Base-by-base conservation (phyloP, 169 alveolate genomes). In the Plasmodium gaboni region DNA sequence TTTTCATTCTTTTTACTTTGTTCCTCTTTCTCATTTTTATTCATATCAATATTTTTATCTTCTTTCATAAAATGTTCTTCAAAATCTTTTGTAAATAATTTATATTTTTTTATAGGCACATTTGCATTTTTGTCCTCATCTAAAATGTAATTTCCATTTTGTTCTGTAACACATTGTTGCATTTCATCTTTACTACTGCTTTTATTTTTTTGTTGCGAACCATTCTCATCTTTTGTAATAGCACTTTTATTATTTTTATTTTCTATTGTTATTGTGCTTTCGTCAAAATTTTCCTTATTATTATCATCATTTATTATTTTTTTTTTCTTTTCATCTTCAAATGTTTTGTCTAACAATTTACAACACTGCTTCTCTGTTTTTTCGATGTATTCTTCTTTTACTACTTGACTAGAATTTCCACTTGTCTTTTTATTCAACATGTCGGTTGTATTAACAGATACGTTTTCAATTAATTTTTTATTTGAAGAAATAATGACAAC, bases 71-170 rank as follows among this genome's bases (percentile, higher is more conserved):
- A 86, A 86, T 86, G 73, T 19, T 86, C 76, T 51, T 86, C 92
- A 53, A 86, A 86, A 51, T 86, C 92, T 86, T 86, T 86, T 12
- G 92, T 86, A 86, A 86, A 86, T 60, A 86, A 63, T 51, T 86
- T 86, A 71, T 86, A 86, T 46, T 64, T 46, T 71, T 83, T 83
- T 24, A 69, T 60, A 5, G 64, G 68, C 10, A 59, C 64, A 48
- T 28, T 65, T 78, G 32, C 51, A 61, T 51, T 68, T 46, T 80
- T 80, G 13, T 55, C 46, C 12, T 68, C 90, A 24, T 24, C 50
- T 46, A 53, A 59, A 28, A 59, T 73, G 26, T 74, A 15, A 7
- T 74, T 74, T 51, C n/a, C 73, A 64, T 74, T 28, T 42, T 73
- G 44, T 44, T 32, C 73, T 44, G 63, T 15, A 15, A 50, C 44